Percentiles rank a stretch among this genome's conserved stretches.
phyloP scores from a whole-genome alignment of 805 yeast genomes.

The Ogataea methanolica region DNA sequence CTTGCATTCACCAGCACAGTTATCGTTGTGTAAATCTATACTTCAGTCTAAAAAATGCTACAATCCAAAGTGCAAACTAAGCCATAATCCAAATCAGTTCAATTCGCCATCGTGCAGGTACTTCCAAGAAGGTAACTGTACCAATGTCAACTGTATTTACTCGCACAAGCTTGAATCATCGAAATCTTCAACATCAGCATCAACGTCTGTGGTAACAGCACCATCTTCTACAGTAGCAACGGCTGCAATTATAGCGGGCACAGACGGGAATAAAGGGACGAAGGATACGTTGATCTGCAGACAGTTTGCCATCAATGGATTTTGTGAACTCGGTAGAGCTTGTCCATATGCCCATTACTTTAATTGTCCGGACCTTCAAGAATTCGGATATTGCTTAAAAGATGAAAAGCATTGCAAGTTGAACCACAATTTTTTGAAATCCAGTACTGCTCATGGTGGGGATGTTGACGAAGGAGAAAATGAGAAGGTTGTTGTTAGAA shows the following conservation, averaged over 20 bases:
- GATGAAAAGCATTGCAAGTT: slow-evolving; percentile 46
- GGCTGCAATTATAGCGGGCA: too few species aligned
- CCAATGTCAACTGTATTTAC: slow-evolving; percentile 45
- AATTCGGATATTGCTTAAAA: slow-evolving; percentile 53
- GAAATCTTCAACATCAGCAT: too few species aligned
- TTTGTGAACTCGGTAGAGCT: slow-evolving; percentile 54
- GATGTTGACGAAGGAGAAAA: slow-evolving; percentile 2
- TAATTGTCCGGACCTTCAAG: slow-evolving; percentile 70
- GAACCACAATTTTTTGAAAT: slow-evolving; percentile 36
- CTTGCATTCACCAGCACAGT: slow-evolving; percentile 40
- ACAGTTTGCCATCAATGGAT: slow-evolving; percentile 64
- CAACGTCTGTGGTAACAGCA: too few species aligned
- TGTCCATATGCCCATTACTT: slow-evolving; percentile 56
- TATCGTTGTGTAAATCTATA: slow-evolving; percentile 37
- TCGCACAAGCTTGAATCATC: slow-evolving; percentile 39
- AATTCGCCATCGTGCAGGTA: slow-evolving; percentile 60
- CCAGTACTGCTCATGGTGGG: background rate
- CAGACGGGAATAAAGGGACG: slow-evolving; percentile 1
- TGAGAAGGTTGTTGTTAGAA: slow-evolving; percentile 14
- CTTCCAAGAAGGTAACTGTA: slow-evolving; percentile 43
- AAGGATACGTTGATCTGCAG: slow-evolving; percentile 45
- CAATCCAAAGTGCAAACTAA: slow-evolving; percentile 44
- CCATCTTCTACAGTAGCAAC: too few species aligned
- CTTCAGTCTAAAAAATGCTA: slow-evolving; percentile 39
- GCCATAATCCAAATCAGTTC: slow-evolving; percentile 54